These are phyloP conservation scores for Fraxinus dipetala DNA, from an alignment of 305 asterid species.

Conservation along the genomic window DNA sequence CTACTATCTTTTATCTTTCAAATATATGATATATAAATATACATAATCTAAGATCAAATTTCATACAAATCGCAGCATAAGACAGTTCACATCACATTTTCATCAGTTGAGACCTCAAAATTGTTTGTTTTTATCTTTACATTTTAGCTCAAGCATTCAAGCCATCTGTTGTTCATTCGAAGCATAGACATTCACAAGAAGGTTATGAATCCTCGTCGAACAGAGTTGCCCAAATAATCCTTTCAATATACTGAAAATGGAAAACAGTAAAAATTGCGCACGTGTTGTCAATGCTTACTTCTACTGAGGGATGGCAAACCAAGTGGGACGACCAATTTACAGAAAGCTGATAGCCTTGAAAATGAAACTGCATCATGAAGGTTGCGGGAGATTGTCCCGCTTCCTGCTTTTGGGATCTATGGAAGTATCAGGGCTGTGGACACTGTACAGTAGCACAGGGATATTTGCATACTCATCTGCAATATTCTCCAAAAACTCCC, in stretches of 20 bases:
- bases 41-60: background rate
- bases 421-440: constrained; percentile 42
- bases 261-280: background rate
- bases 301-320: constrained; percentile 71
- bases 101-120: background rate
- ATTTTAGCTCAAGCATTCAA: background rate
- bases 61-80: background rate
- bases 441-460: constrained; percentile 73
- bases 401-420: constrained; percentile 46
- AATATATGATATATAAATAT: no score
- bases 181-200: background rate
- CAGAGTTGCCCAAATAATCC: background rate
- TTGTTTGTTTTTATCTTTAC: background rate
- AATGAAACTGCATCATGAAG: constrained; percentile 90
- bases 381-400: constrained; percentile 39
- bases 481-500: constrained; percentile 74
- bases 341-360: constrained; percentile 62
- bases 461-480: constrained; percentile 81
- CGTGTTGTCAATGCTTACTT: constrained; percentile 46
- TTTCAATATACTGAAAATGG: background rate
- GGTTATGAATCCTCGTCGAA: background rate
- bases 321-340: constrained; percentile 75
- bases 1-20: background rate
- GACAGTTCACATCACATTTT: background rate
- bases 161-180: background rate